Conservation (phyloP, 2,329 filamentous ascomycete genomes). For the Aspergillus sergii region DNA sequence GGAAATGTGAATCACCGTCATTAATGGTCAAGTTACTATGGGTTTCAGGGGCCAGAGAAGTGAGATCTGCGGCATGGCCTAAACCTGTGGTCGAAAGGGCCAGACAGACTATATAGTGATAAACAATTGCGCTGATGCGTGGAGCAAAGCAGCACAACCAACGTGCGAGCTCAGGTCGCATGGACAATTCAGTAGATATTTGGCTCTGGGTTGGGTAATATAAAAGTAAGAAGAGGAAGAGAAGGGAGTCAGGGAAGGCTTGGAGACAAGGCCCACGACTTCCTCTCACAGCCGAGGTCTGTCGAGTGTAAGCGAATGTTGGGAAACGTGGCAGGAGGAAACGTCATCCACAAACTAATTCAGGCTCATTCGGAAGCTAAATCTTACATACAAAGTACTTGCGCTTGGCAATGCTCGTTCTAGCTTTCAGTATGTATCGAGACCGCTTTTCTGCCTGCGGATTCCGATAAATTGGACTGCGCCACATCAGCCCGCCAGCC, state of each 20-base stretch:
- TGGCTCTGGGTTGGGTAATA: neutral
- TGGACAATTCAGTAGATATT: constrained; percentile 24
- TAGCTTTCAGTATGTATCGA: neutral
- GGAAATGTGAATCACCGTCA: constrained; percentile 29
- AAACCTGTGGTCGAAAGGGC: constrained; percentile 64
- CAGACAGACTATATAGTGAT: constrained; percentile 64
- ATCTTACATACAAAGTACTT: neutral
- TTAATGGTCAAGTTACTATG: constrained; percentile 52
- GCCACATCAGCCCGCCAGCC: neutral
- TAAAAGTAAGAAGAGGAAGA: neutral
- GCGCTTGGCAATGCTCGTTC: neutral
- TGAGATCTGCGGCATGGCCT: constrained; percentile 62
- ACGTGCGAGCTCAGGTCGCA: constrained; percentile 60
- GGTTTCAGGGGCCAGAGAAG: constrained; percentile 46
- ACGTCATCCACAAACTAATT: neutral
- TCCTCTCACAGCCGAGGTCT: constrained; percentile 17
- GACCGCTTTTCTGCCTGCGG: neutral
- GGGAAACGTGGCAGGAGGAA: neutral
- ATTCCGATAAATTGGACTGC: neutral
- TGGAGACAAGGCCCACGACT: neutral
- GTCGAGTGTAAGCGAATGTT: constrained; percentile 12
- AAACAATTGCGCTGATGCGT: constrained; percentile 62
- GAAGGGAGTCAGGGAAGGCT: neutral
- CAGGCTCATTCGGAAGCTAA: neutral
- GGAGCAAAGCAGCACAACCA: constrained; percentile 73